Evolutionary conservation across 768 basidiomycete species (phyloP), one percentile per base, ranked within the genome.

Genomic region (Naganishia antarctica): DNA sequence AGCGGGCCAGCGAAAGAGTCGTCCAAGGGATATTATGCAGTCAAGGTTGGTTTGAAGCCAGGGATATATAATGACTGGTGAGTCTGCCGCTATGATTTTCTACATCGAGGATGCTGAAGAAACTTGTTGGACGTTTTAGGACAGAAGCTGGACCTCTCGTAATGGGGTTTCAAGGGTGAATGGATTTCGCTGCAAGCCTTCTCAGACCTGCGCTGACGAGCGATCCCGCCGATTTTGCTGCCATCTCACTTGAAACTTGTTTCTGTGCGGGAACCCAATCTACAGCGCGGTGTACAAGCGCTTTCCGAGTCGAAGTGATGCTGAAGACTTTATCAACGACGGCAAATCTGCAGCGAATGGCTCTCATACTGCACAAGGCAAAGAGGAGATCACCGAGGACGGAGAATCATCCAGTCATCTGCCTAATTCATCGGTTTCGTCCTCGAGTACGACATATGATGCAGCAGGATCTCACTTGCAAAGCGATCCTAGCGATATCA

Each of bases 1-100:
- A 63, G 25, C 50, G 48, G 40, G 46, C 31, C 41, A 47, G 23
- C 28, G 43, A 66, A 28, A 61, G 51, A 21, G 12, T 28, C 60
- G 44, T 25, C 63, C 15, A 64, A 32, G 29, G 64, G 58, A 48
- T 34, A 40, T 16, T 57, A 37, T 34, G 53, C 53, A n/a, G 53
- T 57, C 5, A 57, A 57, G 32, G 32, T 23, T 13, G 53, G 53
- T 23, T 29, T 34, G 11, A 40, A 25, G 37, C 34, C 53, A 16
- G 53, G 53, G 16, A 23, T 57, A 15, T 57, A 57, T 37, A 16
- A 31, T 57, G 60, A 34, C 60, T 37, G 8, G 40, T 66, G 13
- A 41, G 28, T 25, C 21, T 26, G 43, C n/a, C 29, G 13, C 18
- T 16, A 34, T 18, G 21, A 25, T 15, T 7, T 7, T 15, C 15